Conservation (phyloP, 2,329 filamentous ascomycete genomes). For the Epichloe festucae region DNA sequence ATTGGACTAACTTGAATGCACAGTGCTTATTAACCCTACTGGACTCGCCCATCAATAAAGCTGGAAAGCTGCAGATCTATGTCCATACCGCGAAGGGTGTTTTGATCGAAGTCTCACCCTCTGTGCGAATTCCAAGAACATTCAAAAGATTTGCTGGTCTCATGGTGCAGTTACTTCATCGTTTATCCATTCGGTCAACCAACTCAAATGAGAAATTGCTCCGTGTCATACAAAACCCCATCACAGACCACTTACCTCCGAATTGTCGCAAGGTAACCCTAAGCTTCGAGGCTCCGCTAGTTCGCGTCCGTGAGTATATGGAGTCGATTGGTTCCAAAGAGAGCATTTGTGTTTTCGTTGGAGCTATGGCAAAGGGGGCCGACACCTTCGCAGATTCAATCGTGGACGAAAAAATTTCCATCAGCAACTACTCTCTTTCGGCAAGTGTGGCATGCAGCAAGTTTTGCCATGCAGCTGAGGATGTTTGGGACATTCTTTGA, state of each 20-base stretch:
- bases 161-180: constrained; percentile 96
- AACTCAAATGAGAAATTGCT: constrained; percentile 96
- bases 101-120: constrained; percentile 95
- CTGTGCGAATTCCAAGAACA: constrained; percentile 90
- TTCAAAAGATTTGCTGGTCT: constrained; percentile 98
- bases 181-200: constrained; percentile 88
- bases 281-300: constrained; percentile 81
- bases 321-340: constrained; percentile 65
- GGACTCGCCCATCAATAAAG: constrained; percentile 97
- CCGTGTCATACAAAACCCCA: constrained; percentile 95
- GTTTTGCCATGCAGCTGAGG: constrained; percentile 96
- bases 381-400: constrained; percentile 91
- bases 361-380: constrained; percentile 93
- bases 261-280: constrained; percentile 97
- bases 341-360: constrained; percentile 95
- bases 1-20: constrained; percentile 29
- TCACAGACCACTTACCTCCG: constrained; percentile 89
- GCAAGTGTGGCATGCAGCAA: constrained; percentile 99
- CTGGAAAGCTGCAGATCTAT: constrained; percentile 93
- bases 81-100: constrained; percentile 97
- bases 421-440: constrained; percentile 95
- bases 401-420: constrained; percentile 95
- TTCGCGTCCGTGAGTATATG: constrained; percentile 82
- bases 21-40: constrained; percentile 94
- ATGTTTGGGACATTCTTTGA: constrained; percentile 89